A percentile compares a stretch with the other conserved stretches of the same genome.
These are phyloP conservation scores for Omphalotus olearius DNA, from an alignment of 1,284 basidiomycete genomes.

Conservation along the genomic window DNA sequence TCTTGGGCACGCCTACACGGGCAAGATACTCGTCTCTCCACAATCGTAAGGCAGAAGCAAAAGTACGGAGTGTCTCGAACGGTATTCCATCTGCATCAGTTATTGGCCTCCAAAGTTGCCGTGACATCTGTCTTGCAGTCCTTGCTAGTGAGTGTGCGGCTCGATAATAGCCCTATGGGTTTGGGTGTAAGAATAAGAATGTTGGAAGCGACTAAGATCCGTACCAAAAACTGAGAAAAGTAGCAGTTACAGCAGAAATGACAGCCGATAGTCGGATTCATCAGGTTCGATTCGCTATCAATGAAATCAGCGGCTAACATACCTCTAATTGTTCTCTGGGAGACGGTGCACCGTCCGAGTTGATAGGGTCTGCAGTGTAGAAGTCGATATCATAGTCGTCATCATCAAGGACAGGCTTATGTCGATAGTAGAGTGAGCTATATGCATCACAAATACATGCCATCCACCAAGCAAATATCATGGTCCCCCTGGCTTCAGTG, in stretches of 20 bases:
- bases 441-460: conserved; percentile 55
- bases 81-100: conserved; percentile 76
- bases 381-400: conserved; percentile 72
- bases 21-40: conserved; percentile 79
- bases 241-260: neutral
- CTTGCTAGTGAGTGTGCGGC: conserved; percentile 79
- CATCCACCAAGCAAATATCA: conserved; percentile 84
- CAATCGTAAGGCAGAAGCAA: conserved; percentile 58
- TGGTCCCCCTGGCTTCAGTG: conserved; percentile 67
- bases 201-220: conserved; percentile 22
- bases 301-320: conserved; percentile 10
- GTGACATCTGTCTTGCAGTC: conserved; percentile 74
- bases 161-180: conserved; percentile 65
- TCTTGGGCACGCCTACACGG: conserved; percentile 79
- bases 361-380: conserved; percentile 65
- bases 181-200: conserved; percentile 30
- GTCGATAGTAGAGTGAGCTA: conserved; percentile 42
- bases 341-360: conserved; percentile 50
- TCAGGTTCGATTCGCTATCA: neutral
- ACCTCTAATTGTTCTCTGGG: conserved; percentile 76
- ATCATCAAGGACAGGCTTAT: conserved; percentile 43
- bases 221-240: conserved; percentile 32
- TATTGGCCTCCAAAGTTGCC: conserved; percentile 73
- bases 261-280: neutral
- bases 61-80: conserved; percentile 52